Conservation (phyloP, 2,329 filamentous ascomycete species). For the Hortaea sp. region DNA sequence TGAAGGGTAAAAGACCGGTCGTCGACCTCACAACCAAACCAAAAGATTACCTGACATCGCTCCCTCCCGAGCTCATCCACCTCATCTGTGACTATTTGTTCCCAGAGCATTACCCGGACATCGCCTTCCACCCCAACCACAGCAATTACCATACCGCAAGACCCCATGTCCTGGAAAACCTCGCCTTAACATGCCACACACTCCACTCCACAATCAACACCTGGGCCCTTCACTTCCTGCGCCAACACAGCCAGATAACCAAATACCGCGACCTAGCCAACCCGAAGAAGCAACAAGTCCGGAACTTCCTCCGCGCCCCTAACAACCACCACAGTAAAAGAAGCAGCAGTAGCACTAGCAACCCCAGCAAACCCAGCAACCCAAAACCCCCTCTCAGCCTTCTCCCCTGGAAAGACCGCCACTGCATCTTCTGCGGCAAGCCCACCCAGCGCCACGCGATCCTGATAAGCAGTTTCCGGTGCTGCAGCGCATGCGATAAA, state of each 20-base stretch:
- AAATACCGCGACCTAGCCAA: constrained; percentile 8
- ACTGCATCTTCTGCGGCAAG: constrained; percentile 25
- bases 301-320: not conserved
- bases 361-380: not conserved
- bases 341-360: not conserved
- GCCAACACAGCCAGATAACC: constrained; percentile 16
- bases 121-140: constrained; percentile 1
- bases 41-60: constrained; percentile 13
- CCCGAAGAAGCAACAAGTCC: not conserved
- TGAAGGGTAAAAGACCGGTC: not conserved
- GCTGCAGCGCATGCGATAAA: constrained; percentile 20
- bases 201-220: constrained; percentile 17
- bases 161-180: constrained; percentile 11
- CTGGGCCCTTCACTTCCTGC: constrained; percentile 20
- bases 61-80: constrained; percentile 20
- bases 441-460: constrained; percentile 14
- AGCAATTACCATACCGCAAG: not conserved
- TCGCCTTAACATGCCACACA: constrained; percentile 14
- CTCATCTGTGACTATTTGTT: constrained; percentile 19
- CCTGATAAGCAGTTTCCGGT: constrained; percentile 20
- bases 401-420: constrained; percentile 13
- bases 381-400: constrained; percentile 4
- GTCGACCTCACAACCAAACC: not conserved
- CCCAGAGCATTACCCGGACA: constrained; percentile 16
- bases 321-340: not conserved